Base-by-base conservation (phyloP, 2,329 filamentous ascomycete genomes). In the Ophiocordyceps unilateralis region DNA sequence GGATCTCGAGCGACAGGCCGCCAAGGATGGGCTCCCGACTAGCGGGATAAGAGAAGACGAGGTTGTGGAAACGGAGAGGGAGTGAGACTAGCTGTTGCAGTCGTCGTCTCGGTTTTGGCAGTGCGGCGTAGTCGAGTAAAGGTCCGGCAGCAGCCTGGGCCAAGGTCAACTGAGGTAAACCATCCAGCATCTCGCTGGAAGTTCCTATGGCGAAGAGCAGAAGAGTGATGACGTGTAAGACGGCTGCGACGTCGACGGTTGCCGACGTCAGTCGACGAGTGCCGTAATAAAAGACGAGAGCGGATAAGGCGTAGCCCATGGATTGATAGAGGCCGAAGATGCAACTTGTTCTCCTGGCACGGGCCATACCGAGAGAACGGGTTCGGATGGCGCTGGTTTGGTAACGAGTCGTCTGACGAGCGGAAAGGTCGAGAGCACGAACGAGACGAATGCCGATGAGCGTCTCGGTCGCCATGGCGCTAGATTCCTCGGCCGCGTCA, bases 271-370 rank as follows among this genome's bases (percentile, higher is more conserved):
- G 69, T 11, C 93, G 66, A 1, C 72, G 62, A 0, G 78, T 76
- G 2, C 83, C 85, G 54, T 89, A 93, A 62, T 81, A 94, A 56
- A 94, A 91, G 10, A 93, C 73, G 4, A 93, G 63, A 0, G 86
- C 84, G 36, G 77, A 80, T 14, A 85, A 69, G 52, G 85, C 85
- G 46, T 78, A 74, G 34, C 78, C 74, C 17, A 78, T 70, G 0
- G 78, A 78, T 51, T 93, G 81, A 28, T 81, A 79, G n/a, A 91
- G 59, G 0, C 88, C 89, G 53, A 78, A 93, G 7, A 89, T 69
- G 5, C 78, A 59, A 0, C 85, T 84, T 0, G 77, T 75, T 50
- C 76, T 82, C 1, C 70, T 54, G 0, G 82, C 82, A 23, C 83
- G 74, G 47, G 71, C 72, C 11, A 80, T 54, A 0, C 88, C 87